Percentiles rank a stretch among this genome's conserved stretches.
Evolutionary conservation across 2,329 filamentous ascomycete species (phyloP).

Genomic region (Aspergillus quadricinctus): DNA sequence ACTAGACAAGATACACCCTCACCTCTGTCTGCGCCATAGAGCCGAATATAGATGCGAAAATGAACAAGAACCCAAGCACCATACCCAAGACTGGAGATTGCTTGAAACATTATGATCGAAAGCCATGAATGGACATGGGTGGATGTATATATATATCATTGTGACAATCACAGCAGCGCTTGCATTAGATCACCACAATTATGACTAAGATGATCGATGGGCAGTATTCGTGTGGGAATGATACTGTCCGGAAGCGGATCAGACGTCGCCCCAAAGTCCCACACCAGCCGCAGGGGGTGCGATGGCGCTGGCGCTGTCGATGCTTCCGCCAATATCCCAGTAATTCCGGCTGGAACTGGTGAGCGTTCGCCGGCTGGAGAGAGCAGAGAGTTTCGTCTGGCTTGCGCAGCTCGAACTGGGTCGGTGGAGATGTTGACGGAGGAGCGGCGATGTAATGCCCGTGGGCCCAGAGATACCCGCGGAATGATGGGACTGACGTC

Average conservation of each 20-base stretch:
- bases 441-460: constrained; percentile 29
- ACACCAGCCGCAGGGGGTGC: constrained; percentile 61
- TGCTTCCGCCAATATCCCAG: constrained; percentile 82
- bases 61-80: neutral
- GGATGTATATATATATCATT: neutral
- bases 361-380: constrained; percentile 56
- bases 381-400: constrained; percentile 72
- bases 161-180: neutral
- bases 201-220: neutral
- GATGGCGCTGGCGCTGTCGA: constrained; percentile 70
- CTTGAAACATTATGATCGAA: neutral
- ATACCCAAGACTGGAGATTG: neutral
- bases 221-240: neutral
- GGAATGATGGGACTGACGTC: constrained; percentile 45
- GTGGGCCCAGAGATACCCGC: constrained; percentile 20
- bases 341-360: constrained; percentile 73
- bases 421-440: constrained; percentile 44
- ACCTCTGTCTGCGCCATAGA: neutral
- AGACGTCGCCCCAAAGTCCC: constrained; percentile 70
- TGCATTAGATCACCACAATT: neutral
- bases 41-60: neutral
- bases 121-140: neutral
- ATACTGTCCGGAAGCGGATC: neutral
- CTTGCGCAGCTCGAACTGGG: constrained; percentile 72
- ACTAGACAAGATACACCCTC: neutral